A percentile compares a stretch with the other conserved stretches of the same genome.
phyloP scores from a whole-genome alignment of 2,329 filamentous ascomycete genomes.

The Pseudopithomyces maydicus region DNA sequence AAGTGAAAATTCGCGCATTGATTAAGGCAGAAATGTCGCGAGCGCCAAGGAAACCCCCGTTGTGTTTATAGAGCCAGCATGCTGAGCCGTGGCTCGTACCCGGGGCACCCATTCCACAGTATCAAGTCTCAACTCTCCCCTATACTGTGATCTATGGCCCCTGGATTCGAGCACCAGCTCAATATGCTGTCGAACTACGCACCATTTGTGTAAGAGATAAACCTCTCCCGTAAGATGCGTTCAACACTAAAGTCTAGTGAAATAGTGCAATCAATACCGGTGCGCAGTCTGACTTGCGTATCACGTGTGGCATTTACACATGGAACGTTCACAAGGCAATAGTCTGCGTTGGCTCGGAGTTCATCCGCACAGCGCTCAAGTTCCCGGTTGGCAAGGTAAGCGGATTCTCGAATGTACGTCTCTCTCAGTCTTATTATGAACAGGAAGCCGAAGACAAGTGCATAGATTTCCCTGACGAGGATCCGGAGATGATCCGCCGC shows the following conservation, averaged over 20 bases:
- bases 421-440: not conserved
- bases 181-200: not conserved
- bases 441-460: not conserved
- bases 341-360: conserved; percentile 13
- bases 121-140: no score
- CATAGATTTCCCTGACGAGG: not conserved
- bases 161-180: no score
- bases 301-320: conserved; percentile 10
- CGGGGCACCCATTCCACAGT: no score
- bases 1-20: no score
- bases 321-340: conserved; percentile 21
- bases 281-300: conserved; percentile 15
- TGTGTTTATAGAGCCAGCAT: no score
- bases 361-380: conserved; percentile 13
- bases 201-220: not conserved
- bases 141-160: no score
- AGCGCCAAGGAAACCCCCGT: no score
- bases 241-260: no score
- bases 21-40: no score
- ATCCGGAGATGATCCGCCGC: not conserved
- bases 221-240: not conserved
- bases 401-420: not conserved
- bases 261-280: conserved; percentile 1
- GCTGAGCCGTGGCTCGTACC: no score
- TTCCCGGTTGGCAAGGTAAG: conserved; percentile 16